These are phyloP conservation scores for Pelargonium australe DNA, from an alignment of 441 rosid species.

Conservation along the genomic window DNA sequence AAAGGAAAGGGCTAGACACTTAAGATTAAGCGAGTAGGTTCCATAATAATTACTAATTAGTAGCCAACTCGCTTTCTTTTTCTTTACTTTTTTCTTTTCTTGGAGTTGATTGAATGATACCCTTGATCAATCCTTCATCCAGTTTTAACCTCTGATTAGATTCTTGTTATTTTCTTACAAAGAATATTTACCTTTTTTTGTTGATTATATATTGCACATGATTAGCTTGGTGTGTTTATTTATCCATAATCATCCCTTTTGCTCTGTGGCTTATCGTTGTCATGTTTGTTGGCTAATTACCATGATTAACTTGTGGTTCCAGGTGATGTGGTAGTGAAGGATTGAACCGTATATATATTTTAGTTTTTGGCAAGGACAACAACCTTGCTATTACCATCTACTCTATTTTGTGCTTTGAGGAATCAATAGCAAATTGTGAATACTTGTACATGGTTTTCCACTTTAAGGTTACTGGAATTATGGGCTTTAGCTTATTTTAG, in stretches of 20 bases:
- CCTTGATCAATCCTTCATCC: background rate
- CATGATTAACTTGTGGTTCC: background rate
- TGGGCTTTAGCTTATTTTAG: background rate
- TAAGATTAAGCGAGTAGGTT: background rate
- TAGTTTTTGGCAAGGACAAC: background rate
- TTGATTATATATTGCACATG: background rate
- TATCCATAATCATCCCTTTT: background rate
- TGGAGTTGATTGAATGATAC: constrained; percentile 4
- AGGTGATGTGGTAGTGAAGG: constrained; percentile 4
- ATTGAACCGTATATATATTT: background rate
- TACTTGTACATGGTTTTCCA: background rate
- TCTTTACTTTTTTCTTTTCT: constrained; percentile 6
- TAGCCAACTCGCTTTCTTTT: background rate
- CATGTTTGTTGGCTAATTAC: constrained; percentile 7
- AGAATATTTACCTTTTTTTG: background rate
- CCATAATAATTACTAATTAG: background rate
- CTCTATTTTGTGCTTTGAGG: constrained; percentile 1
- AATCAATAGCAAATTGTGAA: background rate
- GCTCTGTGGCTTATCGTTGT: constrained; percentile 2
- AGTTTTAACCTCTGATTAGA: background rate
- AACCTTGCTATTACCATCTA: background rate
- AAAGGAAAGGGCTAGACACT: constrained; percentile 3
- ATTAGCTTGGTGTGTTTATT: background rate
- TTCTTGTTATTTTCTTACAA: too few species aligned
- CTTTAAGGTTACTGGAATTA: constrained; percentile 4